A percentile compares a stretch with the other conserved stretches of the same genome.
Evolutionary conservation across 768 basidiomycete species (phyloP).

Genomic region (Auriscalpium vulgare): DNA sequence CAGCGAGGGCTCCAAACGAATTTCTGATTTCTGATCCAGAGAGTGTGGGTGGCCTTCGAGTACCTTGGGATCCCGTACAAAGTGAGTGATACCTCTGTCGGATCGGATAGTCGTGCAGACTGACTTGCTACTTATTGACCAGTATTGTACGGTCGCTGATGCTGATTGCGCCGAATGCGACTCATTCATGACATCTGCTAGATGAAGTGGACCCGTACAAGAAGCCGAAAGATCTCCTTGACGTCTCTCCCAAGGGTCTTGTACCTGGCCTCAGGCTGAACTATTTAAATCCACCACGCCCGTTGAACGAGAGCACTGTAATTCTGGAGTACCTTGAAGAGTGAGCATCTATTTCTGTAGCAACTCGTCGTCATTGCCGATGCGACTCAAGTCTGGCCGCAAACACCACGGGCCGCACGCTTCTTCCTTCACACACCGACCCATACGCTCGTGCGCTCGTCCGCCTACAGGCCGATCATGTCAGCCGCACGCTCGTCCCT

Average conservation of each 20-base stretch:
- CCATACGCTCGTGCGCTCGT: constrained; percentile 64
- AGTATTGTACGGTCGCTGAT: not conserved
- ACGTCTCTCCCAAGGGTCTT: constrained; percentile 74
- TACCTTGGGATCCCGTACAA: constrained; percentile 64
- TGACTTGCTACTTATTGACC: not conserved
- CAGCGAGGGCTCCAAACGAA: too few species aligned
- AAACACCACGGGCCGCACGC: constrained; percentile 37
- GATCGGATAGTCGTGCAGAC: not conserved
- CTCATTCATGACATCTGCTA: constrained; percentile 18
- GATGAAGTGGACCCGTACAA: constrained; percentile 81
- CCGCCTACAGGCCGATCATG: constrained; percentile 60
- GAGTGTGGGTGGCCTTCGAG: constrained; percentile 73
- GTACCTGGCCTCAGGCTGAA: constrained; percentile 63
- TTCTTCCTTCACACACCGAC: constrained; percentile 49
- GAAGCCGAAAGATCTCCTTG: constrained; percentile 73
- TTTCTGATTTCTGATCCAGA: constrained; percentile 28
- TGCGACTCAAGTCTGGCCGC: constrained; percentile 37
- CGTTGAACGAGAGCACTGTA: constrained; percentile 73
- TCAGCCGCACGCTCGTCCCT: constrained; percentile 57
- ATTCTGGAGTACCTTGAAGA: constrained; percentile 77
- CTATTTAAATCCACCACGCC: constrained; percentile 44
- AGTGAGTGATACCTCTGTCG: constrained; percentile 25
- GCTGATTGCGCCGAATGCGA: too few species aligned
- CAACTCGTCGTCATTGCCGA: constrained; percentile 15
- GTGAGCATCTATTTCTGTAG: constrained; percentile 23